Base-by-base conservation (phyloP, 1,139 yeast species). In the Blastobotrys aristatus region DNA sequence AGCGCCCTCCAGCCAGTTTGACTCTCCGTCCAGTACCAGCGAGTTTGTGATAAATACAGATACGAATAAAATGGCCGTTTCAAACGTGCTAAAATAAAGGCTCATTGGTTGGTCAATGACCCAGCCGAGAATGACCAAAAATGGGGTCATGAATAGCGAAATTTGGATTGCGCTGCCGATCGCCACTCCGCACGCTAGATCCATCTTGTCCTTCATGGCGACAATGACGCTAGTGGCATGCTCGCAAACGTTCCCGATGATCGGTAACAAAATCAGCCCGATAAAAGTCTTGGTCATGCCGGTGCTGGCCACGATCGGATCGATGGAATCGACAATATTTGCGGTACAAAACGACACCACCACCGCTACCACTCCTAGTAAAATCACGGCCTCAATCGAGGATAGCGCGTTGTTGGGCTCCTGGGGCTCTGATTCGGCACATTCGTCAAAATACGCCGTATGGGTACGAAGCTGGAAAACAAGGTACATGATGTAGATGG, bases 191-290 rank as follows among this genome's bases (percentile, higher is more conserved):
- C 92, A 79, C 10, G 98, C 97, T 55, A 92, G 76, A 65, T 92
- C 97, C 96, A 92, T 92, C 69, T 92, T 92, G 68, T 92, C 88
- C 69, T 88, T 89, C 78, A 83, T 79, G 26, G 98, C 97, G 43
- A 92, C 97, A 53, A 88, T 77, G 42, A 92, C 84, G 2, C 97
- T 96, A 17, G 97, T 90, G 44, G 86, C 97, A 66, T 92, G 98
- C 68, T 92, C 98, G n/a, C 97, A 97, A 2, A 97, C 98, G 62
- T 92, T 92, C 50, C 98, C 98, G 29, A 92, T 97, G 54, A 92
- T 89, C 43, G 98, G 98, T 53, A 92, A 83, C 43, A 92, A 80
- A 58, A 92, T 84, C 56, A 92, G 74, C 65, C 98, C 98, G 59
- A 92, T 88, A 62, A 92, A 92, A 0, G 97, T 89, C 74, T 90